Percentiles rank a stretch among this genome's conserved stretches.
phyloP scores from a whole-genome alignment of 331 rosid species.

The Ulmus americana region DNA sequence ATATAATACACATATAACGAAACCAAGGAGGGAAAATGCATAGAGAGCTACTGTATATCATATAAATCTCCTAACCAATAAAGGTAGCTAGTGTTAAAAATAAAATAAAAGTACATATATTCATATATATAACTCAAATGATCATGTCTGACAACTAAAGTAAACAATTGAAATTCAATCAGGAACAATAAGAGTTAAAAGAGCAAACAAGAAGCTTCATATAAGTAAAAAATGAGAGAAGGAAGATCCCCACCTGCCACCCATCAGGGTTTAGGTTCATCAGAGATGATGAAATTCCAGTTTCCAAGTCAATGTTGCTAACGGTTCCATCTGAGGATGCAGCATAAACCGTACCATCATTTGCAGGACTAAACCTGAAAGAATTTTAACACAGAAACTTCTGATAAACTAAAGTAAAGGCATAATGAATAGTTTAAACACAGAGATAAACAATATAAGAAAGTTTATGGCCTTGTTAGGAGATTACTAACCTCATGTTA shows the following conservation, averaged over 20 bases:
- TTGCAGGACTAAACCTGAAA: conserved; percentile 68
- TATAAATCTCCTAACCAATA: no score
- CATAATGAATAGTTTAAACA: conserved; percentile 3
- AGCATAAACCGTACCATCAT: conserved; percentile 63
- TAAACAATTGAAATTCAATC: background rate
- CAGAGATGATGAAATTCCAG: conserved; percentile 61
- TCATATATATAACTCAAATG: background rate
- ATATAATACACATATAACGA: background rate
- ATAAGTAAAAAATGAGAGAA: conserved; percentile 7
- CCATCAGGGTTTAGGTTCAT: conserved; percentile 81
- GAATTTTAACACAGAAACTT: background rate
- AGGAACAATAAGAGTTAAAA: background rate
- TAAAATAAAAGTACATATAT: no score
- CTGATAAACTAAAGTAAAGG: background rate
- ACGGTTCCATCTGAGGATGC: conserved; percentile 92
- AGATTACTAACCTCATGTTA: conserved; percentile 69
- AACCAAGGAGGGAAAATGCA: background rate
- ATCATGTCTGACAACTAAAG: background rate
- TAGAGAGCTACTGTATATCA: no score
- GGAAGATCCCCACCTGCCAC: conserved; percentile 59
- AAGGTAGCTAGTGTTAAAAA: no score
- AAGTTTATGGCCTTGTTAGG: background rate
- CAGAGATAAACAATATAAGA: background rate
- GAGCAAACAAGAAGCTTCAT: conserved; percentile 1
- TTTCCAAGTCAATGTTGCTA: conserved; percentile 72